phyloP scores from a whole-genome alignment of 2,329 filamentous ascomycete species.

The Thyridium curvatum region DNA sequence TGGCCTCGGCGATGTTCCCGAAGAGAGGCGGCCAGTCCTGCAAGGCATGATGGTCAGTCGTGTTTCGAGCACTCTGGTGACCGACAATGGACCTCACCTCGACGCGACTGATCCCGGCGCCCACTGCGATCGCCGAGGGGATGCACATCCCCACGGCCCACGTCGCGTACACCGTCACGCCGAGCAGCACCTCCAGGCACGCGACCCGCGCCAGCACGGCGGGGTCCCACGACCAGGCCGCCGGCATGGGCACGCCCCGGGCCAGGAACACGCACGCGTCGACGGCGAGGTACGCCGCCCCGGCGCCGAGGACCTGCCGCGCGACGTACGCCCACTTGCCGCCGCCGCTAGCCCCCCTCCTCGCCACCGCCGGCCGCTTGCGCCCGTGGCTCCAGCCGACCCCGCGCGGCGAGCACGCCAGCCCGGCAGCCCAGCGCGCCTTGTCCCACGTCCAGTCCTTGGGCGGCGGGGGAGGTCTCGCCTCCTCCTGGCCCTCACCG shows the following conservation, averaged over 20 bases:
- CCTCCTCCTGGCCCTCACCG: not conserved
- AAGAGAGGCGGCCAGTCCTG: slow-evolving; percentile 12
- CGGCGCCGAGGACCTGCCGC: not conserved
- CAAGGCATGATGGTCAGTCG: not conserved
- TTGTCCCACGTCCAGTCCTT: slow-evolving; percentile 7
- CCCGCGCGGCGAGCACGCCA: slow-evolving; percentile 6
- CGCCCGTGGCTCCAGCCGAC: slow-evolving; percentile 9
- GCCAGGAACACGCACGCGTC: slow-evolving; percentile 5
- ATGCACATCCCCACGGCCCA: slow-evolving; percentile 8
- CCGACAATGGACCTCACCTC: slow-evolving; percentile 6
- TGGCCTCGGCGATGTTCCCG: slow-evolving; percentile 7
- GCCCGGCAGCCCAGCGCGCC: slow-evolving; percentile 2
- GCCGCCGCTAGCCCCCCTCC: not conserved
- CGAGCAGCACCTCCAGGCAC: slow-evolving; percentile 6
- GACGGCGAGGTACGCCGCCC: slow-evolving; percentile 6
- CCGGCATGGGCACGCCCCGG: slow-evolving; percentile 1
- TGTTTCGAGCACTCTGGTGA: not conserved
- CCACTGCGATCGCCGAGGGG: slow-evolving; percentile 4
- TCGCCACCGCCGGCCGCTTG: not conserved
- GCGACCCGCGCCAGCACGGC: slow-evolving; percentile 1
- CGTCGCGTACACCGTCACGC: slow-evolving; percentile 2
- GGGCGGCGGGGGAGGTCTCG: not conserved
- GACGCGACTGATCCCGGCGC: slow-evolving; percentile 2
- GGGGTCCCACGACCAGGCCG: slow-evolving; percentile 3
- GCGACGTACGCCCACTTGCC: not conserved